phyloP scores from a whole-genome alignment of 768 basidiomycete genomes.

The Baorangia bicolor region DNA sequence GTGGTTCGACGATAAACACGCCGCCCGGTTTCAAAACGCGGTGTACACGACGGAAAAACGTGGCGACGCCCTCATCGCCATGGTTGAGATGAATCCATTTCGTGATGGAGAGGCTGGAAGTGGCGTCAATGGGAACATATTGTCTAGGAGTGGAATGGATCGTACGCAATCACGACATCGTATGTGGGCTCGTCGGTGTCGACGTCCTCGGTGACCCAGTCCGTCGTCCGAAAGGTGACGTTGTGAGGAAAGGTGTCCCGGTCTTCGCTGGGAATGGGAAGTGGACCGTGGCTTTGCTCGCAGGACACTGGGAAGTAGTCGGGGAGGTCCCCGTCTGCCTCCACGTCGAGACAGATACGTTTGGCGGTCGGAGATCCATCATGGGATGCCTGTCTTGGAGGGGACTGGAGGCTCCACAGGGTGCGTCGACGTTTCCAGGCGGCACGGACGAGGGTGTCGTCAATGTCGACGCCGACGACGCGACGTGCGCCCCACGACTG shows the following conservation, averaged over 20 bases:
- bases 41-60: conserved; percentile 66
- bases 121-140: not conserved
- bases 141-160: conserved; percentile 7
- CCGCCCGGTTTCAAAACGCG: conserved; percentile 60
- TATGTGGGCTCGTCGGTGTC: conserved; percentile 62
- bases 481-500: conserved; percentile 60
- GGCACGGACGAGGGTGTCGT: conserved; percentile 64
- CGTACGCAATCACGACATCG: conserved; percentile 79
- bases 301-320: conserved; percentile 77
- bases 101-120: conserved; percentile 61
- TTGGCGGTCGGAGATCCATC: not conserved
- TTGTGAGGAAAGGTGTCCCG: conserved; percentile 71
- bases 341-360: conserved; percentile 7
- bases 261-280: conserved; percentile 56
- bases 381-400: not conserved
- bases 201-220: conserved; percentile 66
- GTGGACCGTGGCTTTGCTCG: conserved; percentile 70
- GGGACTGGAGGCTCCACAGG: conserved; percentile 66
- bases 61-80: conserved; percentile 68
- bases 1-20: conserved; percentile 76
- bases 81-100: conserved; percentile 92
- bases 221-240: conserved; percentile 63
- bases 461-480: conserved; percentile 85
- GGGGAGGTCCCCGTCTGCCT: not conserved
- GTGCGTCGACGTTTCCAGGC: conserved; percentile 73